Conservation (phyloP, 2,329 filamentous ascomycete genomes). For the Aspergillus aculeatus region DNA sequence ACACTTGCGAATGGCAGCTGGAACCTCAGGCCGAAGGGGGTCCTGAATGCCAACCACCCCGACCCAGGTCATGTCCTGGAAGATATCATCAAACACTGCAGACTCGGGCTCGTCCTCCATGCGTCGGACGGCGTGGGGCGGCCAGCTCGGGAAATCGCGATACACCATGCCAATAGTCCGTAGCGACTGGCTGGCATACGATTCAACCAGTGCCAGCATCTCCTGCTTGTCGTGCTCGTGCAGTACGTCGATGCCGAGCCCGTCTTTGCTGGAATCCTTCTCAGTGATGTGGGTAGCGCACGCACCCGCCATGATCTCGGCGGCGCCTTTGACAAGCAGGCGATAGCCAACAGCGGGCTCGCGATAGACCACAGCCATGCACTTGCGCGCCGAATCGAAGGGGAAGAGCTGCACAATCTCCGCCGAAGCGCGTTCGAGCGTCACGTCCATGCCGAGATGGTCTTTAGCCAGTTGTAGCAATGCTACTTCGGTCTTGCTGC, state of each 20-base stretch:
- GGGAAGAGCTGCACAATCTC: constrained; percentile 67
- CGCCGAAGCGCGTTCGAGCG: constrained; percentile 61
- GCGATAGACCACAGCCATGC: constrained; percentile 52
- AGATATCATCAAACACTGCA: constrained; percentile 66
- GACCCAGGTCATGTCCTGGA: constrained; percentile 71
- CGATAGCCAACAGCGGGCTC: constrained; percentile 41
- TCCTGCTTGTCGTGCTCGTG: constrained; percentile 21
- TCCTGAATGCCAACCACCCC: constrained; percentile 74
- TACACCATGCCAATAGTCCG: constrained; percentile 74
- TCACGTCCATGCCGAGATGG: constrained; percentile 66
- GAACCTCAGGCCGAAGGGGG: constrained; percentile 66
- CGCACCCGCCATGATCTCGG: constrained; percentile 45
- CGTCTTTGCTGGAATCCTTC: constrained; percentile 19
- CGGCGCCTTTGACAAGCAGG: constrained; percentile 50
- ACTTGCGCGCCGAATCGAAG: constrained; percentile 74
- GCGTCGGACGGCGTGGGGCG: constrained; percentile 56
- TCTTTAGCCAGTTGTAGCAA: constrained; percentile 68
- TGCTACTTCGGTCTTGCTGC: constrained; percentile 76
- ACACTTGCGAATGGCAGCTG: constrained; percentile 65
- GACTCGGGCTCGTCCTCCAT: constrained; percentile 62
- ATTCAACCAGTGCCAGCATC: constrained; percentile 38
- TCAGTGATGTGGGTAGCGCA: constrained; percentile 37
- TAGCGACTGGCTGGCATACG: constrained; percentile 57
- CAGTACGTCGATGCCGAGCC: constrained; percentile 21
- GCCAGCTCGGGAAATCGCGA: constrained; percentile 69